These are phyloP conservation scores for Amphichorda felina DNA, from an alignment of 2,329 filamentous ascomycete species.

Conservation along the genomic window DNA sequence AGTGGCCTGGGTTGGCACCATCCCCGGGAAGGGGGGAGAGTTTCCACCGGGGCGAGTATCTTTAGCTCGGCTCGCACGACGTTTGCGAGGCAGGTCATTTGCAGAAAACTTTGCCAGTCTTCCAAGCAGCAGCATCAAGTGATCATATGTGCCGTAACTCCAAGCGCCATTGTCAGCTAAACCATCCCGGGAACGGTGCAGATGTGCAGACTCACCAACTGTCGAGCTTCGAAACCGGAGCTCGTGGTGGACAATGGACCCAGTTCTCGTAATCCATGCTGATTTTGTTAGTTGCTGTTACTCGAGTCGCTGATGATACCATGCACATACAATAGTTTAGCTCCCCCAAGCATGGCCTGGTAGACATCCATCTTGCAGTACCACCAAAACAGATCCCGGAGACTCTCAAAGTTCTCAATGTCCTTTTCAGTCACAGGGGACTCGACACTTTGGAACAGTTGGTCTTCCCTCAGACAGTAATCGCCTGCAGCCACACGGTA, in stretches of 20 bases:
- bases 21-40: conserved; percentile 37
- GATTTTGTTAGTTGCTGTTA: too few relatives aligned
- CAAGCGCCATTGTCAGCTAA: background rate
- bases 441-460: conserved; percentile 11
- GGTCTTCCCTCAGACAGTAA: conserved; percentile 20
- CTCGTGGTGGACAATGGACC: conserved; percentile 80
- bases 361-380: conserved; percentile 90
- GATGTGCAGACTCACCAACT: conserved; percentile 43
- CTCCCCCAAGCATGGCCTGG: conserved; percentile 80
- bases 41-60: conserved; percentile 15
- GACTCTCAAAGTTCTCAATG: conserved; percentile 66
- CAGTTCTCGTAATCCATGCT: conserved; percentile 73
- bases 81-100: conserved; percentile 67
- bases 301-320: too few relatives aligned
- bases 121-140: conserved; percentile 70
- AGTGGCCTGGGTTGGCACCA: conserved; percentile 39
- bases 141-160: conserved; percentile 81
- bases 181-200: too few relatives aligned
- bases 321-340: conserved; percentile 66
- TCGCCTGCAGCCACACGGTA: conserved; percentile 22
- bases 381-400: conserved; percentile 91
- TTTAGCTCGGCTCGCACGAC: conserved; percentile 37
- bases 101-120: conserved; percentile 69
- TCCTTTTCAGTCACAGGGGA: conserved; percentile 41
- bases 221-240: conserved; percentile 63